Conservation (phyloP, 2,329 filamentous ascomycete genomes). For the Microsporum audouinii region DNA sequence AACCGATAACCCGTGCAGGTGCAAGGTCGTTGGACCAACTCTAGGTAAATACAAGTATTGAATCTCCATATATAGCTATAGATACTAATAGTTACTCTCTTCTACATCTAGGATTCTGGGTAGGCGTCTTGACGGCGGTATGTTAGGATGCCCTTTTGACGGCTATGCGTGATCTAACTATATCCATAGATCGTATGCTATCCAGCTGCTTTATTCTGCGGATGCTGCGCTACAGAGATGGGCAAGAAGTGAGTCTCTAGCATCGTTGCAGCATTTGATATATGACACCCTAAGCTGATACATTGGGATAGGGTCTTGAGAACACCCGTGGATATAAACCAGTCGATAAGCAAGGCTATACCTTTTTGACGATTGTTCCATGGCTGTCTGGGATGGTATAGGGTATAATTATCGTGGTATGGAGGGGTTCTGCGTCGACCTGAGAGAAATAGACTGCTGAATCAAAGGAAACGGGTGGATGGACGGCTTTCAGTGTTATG, state of each 20-base stretch:
- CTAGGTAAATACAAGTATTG: conserved; percentile 29
- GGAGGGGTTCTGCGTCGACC: too few relatives aligned
- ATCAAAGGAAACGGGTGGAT: too few relatives aligned
- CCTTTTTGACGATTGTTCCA: background rate
- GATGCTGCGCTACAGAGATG: conserved; percentile 43
- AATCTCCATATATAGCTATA: background rate
- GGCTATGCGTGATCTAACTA: background rate
- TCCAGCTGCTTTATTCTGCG: conserved; percentile 45
- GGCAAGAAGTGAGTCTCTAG: conserved; percentile 40
- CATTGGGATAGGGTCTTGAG: background rate
- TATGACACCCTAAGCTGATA: background rate
- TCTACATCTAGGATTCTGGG: background rate
- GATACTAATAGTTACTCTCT: background rate
- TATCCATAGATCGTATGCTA: conserved; percentile 40
- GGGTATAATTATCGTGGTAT: background rate
- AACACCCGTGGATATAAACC: background rate
- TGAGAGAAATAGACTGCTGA: too few relatives aligned
- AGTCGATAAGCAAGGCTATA: background rate
- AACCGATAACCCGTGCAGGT: conserved; percentile 47
- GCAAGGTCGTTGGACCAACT: conserved; percentile 46
- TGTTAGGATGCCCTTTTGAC: background rate
- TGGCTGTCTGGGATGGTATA: background rate
- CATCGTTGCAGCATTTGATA: background rate
- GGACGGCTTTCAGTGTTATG: too few relatives aligned
- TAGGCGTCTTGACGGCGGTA: background rate